Conservation (phyloP, 345 rosid genomes). For the Microcos paniculata region DNA sequence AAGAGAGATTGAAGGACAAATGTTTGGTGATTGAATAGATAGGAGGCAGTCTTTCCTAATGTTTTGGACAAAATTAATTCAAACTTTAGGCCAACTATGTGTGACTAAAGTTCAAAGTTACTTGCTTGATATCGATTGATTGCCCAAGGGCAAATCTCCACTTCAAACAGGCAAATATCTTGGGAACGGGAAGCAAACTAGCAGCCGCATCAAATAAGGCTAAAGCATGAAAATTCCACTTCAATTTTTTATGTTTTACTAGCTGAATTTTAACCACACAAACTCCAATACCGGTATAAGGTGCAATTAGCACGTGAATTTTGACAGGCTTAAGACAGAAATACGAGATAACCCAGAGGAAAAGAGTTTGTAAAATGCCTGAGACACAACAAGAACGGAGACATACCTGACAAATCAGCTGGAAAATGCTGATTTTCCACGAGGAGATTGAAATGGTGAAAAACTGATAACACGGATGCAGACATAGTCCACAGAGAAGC, state of each 20-base stretch:
- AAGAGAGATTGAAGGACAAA: background rate
- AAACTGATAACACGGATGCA: conserved; percentile 32
- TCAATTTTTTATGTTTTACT: background rate
- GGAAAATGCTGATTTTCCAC: conserved; percentile 30
- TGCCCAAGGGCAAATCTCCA: background rate
- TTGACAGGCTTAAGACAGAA: no score
- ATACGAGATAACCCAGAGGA: background rate
- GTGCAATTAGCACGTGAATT: background rate
- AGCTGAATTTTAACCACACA: background rate
- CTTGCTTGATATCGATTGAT: no score
- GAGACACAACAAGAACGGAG: no score
- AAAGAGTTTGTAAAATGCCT: background rate
- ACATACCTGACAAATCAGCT: conserved; percentile 29
- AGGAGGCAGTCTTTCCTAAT: background rate
- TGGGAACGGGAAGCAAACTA: background rate
- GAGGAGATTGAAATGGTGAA: conserved; percentile 25
- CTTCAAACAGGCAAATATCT: background rate
- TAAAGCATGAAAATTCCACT: background rate
- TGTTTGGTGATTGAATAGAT: background rate
- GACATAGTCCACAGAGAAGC: conserved; percentile 50
- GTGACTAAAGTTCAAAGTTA: background rate
- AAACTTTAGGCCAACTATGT: background rate
- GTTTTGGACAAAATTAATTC: background rate
- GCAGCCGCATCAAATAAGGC: background rate
- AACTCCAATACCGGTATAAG: background rate